phyloP scores from a whole-genome alignment of 495 filamentous ascomycete species.

The Lasiosphaeria ovina region DNA sequence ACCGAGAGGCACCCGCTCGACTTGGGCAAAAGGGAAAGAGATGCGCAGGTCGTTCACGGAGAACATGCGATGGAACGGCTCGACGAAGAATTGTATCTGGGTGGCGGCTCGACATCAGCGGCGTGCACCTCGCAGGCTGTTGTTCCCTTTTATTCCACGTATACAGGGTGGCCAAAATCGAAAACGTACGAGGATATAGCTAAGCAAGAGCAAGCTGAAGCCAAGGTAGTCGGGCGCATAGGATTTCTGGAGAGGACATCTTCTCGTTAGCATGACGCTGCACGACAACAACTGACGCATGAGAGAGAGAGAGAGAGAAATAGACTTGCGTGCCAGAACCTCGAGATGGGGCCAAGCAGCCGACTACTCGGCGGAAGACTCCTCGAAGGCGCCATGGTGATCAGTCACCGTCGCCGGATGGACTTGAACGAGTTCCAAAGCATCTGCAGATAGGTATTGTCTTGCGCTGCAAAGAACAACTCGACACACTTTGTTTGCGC shows the following conservation, averaged over 20 bases:
- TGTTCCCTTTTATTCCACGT: background rate
- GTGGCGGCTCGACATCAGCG: background rate
- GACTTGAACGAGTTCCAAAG: conserved; percentile 33
- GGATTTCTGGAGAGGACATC: conserved; percentile 52
- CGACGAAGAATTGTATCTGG: conserved; percentile 67
- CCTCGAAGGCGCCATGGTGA: conserved; percentile 37
- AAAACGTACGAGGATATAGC: conserved; percentile 61
- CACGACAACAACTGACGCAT: background rate
- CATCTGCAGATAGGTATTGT: conserved; percentile 14
- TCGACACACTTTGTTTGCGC: background rate
- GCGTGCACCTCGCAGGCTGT: conserved; percentile 9
- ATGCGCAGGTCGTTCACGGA: conserved; percentile 78
- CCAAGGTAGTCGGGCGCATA: conserved; percentile 88
- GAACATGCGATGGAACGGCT: conserved; percentile 88
- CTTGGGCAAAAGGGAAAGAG: conserved; percentile 78
- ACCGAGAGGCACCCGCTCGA: conserved; percentile 82
- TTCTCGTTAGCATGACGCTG: background rate
- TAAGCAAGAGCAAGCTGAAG: conserved; percentile 62
- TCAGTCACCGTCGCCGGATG: conserved; percentile 45
- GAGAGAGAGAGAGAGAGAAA: background rate
- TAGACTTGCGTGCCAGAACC: conserved; percentile 49
- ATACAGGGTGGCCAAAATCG: background rate
- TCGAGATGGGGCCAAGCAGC: conserved; percentile 40
- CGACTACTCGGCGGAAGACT: conserved; percentile 17
- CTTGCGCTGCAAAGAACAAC: background rate